These are phyloP conservation scores for Aureobasidium sp. DNA, from an alignment of 2,329 filamentous ascomycete genomes.

Conservation along the genomic window DNA sequence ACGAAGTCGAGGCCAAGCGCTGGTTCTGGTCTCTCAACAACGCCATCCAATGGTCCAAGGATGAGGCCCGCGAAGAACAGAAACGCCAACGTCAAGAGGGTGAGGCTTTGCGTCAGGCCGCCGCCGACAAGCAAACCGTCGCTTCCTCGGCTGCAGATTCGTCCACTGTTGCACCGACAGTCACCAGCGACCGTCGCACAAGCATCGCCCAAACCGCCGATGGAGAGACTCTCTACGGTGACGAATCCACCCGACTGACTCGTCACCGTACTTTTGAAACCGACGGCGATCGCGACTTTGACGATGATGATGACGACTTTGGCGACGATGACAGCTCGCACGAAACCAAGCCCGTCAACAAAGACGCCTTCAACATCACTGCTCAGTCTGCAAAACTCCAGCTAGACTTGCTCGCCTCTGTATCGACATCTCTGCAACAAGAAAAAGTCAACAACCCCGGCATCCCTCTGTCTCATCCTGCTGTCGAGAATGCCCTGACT, in stretches of 20 bases:
- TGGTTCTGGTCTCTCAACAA: slow-evolving; percentile 99
- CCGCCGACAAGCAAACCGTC: background rate
- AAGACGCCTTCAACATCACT: slow-evolving; percentile 94
- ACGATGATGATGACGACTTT: slow-evolving; percentile 61
- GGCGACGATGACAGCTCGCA: slow-evolving; percentile 73
- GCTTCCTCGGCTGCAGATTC: slow-evolving; percentile 2
- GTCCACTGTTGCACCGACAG: slow-evolving; percentile 3
- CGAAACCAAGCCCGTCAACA: slow-evolving; percentile 65
- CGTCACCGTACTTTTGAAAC: background rate
- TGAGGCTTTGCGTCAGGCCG: slow-evolving; percentile 62
- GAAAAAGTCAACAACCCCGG: slow-evolving; percentile 65
- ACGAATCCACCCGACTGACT: slow-evolving; percentile 10
- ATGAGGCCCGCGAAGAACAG: slow-evolving; percentile 88
- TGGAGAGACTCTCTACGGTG: slow-evolving; percentile 40
- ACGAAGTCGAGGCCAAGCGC: slow-evolving; percentile 93
- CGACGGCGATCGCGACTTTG: slow-evolving; percentile 51
- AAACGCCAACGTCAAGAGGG: slow-evolving; percentile 66
- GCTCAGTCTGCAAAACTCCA: slow-evolving; percentile 91
- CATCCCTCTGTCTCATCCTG: slow-evolving; percentile 67
- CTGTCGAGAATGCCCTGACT: slow-evolving; percentile 66
- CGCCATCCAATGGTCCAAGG: slow-evolving; percentile 96
- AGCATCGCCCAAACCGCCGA: background rate
- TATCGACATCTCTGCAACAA: slow-evolving; percentile 71
- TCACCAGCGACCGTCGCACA: background rate
- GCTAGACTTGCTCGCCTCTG: slow-evolving; percentile 79